phyloP scores from a whole-genome alignment of 2,329 filamentous ascomycete species.

The Periconia sp. region DNA sequence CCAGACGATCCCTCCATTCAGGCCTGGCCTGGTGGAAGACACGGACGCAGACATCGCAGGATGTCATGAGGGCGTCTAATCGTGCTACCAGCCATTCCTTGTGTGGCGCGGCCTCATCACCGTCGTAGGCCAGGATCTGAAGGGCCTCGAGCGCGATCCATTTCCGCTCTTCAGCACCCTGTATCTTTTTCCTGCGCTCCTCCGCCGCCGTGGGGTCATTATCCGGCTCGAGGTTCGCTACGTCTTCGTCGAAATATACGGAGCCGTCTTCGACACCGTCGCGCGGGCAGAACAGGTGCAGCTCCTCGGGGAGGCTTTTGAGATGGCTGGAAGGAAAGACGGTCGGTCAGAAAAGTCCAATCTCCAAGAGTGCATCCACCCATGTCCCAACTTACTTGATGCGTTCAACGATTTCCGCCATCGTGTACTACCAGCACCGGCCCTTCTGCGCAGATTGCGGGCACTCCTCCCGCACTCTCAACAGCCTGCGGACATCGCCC shows the following conservation, averaged over 20 bases:
- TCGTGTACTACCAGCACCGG: constrained; percentile 19
- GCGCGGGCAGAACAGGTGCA: constrained; percentile 59
- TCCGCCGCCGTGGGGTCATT: constrained; percentile 33
- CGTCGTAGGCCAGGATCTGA: constrained; percentile 56
- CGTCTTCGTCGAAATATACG: constrained; percentile 55
- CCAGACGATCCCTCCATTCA: constrained; percentile 48
- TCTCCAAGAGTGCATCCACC: no score
- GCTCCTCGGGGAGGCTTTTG: constrained; percentile 41
- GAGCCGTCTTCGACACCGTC: constrained; percentile 35
- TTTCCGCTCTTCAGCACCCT: constrained; percentile 48
- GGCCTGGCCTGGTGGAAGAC: constrained; percentile 54
- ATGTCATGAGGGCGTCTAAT: constrained; percentile 50
- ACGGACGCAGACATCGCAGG: constrained; percentile 58
- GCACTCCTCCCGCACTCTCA: constrained; percentile 11
- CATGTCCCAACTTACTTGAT: constrained; percentile 35
- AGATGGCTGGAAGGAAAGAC: constrained; percentile 39
- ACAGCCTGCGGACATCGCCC: constrained; percentile 19
- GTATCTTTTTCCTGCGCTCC: constrained; percentile 40
- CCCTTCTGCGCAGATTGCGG: constrained; percentile 6
- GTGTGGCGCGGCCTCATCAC: constrained; percentile 52
- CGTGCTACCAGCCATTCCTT: constrained; percentile 48
- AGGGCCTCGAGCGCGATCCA: constrained; percentile 50
- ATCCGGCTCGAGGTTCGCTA: constrained; percentile 33
- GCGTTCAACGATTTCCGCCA: constrained; percentile 42
- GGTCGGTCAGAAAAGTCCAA: constrained; percentile 15